Base-by-base conservation (phyloP, 139 green algal species). In the Coccomyxa sp. region DNA sequence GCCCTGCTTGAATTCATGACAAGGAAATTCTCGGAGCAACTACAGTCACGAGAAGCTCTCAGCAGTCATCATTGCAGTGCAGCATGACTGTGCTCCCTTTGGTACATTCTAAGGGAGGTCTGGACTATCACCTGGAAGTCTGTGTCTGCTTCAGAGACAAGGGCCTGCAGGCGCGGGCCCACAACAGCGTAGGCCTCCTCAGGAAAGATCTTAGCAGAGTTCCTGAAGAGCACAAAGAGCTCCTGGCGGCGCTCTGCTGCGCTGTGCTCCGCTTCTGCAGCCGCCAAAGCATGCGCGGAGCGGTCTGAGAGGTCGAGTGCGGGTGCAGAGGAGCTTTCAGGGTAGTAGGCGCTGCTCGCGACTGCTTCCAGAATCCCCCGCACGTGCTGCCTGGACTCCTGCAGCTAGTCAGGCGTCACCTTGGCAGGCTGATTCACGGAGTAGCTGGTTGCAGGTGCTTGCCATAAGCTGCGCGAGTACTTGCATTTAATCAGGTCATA, bases 161-260 rank as follows among this genome's bases (percentile, higher is more conserved):
- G 24, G 8, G 39, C 70, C 27, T 78, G 77, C 70, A 96, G 89
- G 55, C 73, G 77, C 29, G 39, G 24, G 7, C 82, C 82, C 31
- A 95, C 88, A 74, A 93, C 91, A 6, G 58, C 70, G 22, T 93
- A 80, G 0, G 85, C 81, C 12, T 88, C 81, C 5, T 68, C 12
- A 6, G 87, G 89, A 10, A 77, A 74, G 2, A 95, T 79, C 85
- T 92, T 93, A 54, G 89, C 86, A 2, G 88, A 77, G 78, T 95
- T 95, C 50, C 88, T 90, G 78, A 97, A 93, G 70, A 98, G 83
- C 18, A 85, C 91, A 38, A 96, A 94, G 74, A 98, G 84, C 68
- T 98, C 94, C 7, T 86, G 79, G 27, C 93, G 86, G 73, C 85
- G 83, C 82, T 95, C 92, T 38, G 97, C 93, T 70, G 85, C 76